Evolutionary conservation across 2,329 filamentous ascomycete species (phyloP).

Genomic region (Talaromyces sp.): DNA sequence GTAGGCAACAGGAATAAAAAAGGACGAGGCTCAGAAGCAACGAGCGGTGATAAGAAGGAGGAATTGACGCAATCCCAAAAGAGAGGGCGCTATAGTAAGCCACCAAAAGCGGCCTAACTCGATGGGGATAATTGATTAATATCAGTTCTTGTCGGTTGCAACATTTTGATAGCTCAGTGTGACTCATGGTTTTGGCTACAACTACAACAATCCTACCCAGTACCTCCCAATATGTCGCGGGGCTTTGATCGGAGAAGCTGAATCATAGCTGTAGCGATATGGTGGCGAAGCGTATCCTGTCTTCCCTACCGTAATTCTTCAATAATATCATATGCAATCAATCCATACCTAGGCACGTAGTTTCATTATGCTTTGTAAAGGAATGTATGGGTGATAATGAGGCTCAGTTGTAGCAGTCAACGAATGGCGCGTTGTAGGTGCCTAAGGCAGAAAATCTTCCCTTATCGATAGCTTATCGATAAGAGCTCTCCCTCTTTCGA

Average conservation of each 20-base stretch:
- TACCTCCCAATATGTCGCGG: too few relatives aligned
- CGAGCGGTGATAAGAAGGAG: neutral
- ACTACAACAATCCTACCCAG: too few relatives aligned
- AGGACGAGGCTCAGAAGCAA: neutral
- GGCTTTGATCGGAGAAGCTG: too few relatives aligned
- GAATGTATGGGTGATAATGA: neutral
- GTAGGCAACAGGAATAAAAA: neutral
- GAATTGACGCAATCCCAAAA: neutral
- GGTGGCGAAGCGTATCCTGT: too few relatives aligned
- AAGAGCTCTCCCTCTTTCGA: neutral
- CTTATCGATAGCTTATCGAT: neutral
- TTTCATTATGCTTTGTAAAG: neutral
- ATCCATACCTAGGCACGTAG: too few relatives aligned
- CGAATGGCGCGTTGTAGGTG: neutral
- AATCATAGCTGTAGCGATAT: too few relatives aligned
- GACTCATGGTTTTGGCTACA: neutral
- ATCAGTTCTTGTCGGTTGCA: neutral
- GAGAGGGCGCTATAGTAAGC: neutral
- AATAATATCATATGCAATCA: too few relatives aligned
- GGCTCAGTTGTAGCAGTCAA: neutral
- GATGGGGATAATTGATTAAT: too few relatives aligned
- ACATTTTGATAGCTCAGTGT: neutral
- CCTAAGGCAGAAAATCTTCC: too few relatives aligned
- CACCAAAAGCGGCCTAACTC: neutral
- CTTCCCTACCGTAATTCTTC: too few relatives aligned